Evolutionary conservation across 352 stramenopile species (phyloP), one percentile per base, ranked within the genome.

Genomic region (Globisporangium middletonii): DNA sequence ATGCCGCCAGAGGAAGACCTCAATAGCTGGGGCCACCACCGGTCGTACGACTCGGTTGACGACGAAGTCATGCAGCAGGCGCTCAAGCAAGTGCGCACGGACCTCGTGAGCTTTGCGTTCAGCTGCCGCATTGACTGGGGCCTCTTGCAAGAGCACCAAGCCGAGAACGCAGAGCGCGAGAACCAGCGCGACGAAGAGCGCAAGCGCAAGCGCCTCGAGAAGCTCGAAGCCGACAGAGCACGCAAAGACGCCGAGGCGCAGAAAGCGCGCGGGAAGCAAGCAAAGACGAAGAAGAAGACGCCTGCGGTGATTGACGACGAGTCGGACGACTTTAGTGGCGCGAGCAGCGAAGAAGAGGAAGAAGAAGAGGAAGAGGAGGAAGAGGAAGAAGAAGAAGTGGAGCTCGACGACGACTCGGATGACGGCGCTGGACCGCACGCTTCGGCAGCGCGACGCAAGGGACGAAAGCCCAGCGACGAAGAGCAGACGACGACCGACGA

Each of bases 1-100:
- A 95, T 99, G 91, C 97, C 97, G 0, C 92, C 97, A 18, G 97
- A 99, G 76, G 95, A 99, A 71, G 96, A 99, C 67, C 85, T 99
- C 64, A 96, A 98, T 46, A 97, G 75, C 46, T 99, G 97, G 97
- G 95, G 88, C 35, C 97, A 99, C 68, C 97, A 99, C 72, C 89
- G 94, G 33, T 83, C 81, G 18, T 94, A 97, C 42, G 91, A 97
- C 51, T 98, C 95, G 18, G 92, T 98, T 16, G 97, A 99, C 54
- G 97, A 99, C 65, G 92, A 96, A 56, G 83, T 98, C 19, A 98
- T 99, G 83, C 86, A 97, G 67, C 77, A 89, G 50, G 96, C 96
- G 0, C 62, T 92, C 5, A 69, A 69, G 52, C 64, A 86, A 66
- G 72, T 79, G 26, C 64, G 75, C 50, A 59, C 62, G 1, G 67